Conservation (phyloP, 768 basidiomycete genomes). For the Phlebiopsis flavidoalba region DNA sequence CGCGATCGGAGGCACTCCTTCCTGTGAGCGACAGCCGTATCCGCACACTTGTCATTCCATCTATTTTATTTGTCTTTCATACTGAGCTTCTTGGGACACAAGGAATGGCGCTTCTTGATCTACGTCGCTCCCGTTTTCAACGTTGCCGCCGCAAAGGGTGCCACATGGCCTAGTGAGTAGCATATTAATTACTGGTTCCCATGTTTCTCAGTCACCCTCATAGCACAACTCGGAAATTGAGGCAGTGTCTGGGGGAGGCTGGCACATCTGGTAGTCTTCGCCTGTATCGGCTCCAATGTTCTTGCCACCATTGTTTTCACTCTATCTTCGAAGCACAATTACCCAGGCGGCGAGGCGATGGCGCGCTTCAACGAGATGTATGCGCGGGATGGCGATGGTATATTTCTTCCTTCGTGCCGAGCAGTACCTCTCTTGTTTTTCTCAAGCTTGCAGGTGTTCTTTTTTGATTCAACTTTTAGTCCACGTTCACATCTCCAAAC, state of each 20-base stretch:
- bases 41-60: conserved; percentile 45
- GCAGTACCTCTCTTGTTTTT: no score
- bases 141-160: conserved; percentile 66
- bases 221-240: conserved; percentile 32
- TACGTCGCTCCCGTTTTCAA: conserved; percentile 84
- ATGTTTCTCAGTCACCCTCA: background rate
- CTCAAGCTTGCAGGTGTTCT: no score
- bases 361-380: conserved; percentile 51
- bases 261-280: conserved; percentile 38
- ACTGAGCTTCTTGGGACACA: conserved; percentile 81
- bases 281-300: conserved; percentile 49
- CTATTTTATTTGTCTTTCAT: conserved; percentile 48
- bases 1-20: conserved; percentile 44
- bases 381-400: conserved; percentile 28
- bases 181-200: conserved; percentile 4
- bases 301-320: conserved; percentile 48
- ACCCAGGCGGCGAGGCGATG: conserved; percentile 84
- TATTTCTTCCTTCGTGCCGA: conserved; percentile 2
- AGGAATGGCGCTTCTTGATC: conserved; percentile 96
- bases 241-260: conserved; percentile 41
- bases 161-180: conserved; percentile 57
- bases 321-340: conserved; percentile 65
- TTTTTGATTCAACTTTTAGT: conserved; percentile 24
- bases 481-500: conserved; percentile 80
- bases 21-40: conserved; percentile 45